phyloP scores from a whole-genome alignment of 768 basidiomycete genomes.

The Trametes meyenii region DNA sequence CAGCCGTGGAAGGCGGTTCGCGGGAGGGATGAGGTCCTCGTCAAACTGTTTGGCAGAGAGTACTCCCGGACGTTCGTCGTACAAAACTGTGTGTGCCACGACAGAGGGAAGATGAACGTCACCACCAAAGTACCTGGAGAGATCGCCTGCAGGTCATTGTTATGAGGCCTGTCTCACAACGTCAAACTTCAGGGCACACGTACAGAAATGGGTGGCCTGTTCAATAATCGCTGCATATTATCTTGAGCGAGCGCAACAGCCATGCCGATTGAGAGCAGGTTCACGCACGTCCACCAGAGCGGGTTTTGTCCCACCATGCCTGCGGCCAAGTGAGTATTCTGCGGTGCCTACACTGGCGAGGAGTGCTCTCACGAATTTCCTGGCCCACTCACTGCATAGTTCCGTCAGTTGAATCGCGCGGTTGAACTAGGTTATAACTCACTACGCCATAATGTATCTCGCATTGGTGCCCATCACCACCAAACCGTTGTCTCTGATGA shows the following conservation, averaged over 20 bases:
- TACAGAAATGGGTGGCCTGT: conserved; percentile 49
- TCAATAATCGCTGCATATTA: conserved; percentile 34
- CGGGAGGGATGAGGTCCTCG: conserved; percentile 43
- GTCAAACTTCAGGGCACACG: neutral
- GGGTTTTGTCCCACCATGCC: conserved; percentile 32
- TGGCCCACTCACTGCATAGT: conserved; percentile 27
- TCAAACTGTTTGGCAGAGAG: conserved; percentile 48
- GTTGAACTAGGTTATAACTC: conserved; percentile 3
- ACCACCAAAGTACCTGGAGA: conserved; percentile 53
- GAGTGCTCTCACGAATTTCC: conserved; percentile 24
- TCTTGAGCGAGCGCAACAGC: neutral
- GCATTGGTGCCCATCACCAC: conserved; percentile 56
- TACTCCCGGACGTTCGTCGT: conserved; percentile 45
- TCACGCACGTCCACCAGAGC: conserved; percentile 30
- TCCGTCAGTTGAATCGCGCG: neutral
- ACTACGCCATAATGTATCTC: conserved; percentile 47
- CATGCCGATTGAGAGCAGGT: too few species aligned
- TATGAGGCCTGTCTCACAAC: too few species aligned
- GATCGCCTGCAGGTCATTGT: conserved; percentile 33
- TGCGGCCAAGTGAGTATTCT: too few species aligned
- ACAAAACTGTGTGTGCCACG: conserved; percentile 46
- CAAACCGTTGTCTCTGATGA: conserved; percentile 52
- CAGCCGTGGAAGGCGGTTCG: conserved; percentile 50
- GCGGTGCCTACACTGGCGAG: too few species aligned
- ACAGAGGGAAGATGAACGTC: conserved; percentile 39